Conservation (phyloP, 139 green algal genomes). For the Coccomyxa sp. region DNA sequence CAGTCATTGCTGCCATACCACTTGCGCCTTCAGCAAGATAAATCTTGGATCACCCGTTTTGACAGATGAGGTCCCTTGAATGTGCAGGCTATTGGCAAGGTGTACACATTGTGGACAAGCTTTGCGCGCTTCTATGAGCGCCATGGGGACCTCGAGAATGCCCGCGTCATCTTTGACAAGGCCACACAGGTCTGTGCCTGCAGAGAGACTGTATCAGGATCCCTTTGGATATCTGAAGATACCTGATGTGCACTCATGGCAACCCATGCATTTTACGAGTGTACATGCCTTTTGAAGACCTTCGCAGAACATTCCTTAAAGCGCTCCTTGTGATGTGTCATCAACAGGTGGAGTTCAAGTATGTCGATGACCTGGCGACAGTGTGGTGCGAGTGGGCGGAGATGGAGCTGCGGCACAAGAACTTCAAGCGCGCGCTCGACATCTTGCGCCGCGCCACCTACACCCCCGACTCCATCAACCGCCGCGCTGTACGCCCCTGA, state of each 20-base stretch:
- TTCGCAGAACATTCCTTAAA: no score
- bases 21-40: neutral
- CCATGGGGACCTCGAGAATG: conserved; percentile 87
- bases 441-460: conserved; percentile 69
- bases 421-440: conserved; percentile 79
- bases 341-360: conserved; percentile 61
- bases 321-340: no score
- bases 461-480: conserved; percentile 22
- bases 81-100: conserved; percentile 68
- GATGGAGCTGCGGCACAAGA: conserved; percentile 94
- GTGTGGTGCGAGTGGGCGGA: conserved; percentile 95
- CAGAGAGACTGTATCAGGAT: no score
- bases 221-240: no score
- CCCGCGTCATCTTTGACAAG: conserved; percentile 90
- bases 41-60: no score
- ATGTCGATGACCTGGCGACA: conserved; percentile 90
- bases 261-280: no score
- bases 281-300: no score
- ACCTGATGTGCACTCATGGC: no score
- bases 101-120: conserved; percentile 79
- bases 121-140: conserved; percentile 98
- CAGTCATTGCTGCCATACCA: neutral
- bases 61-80: neutral
- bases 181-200: conserved; percentile 53
- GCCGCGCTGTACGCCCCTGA: conserved; percentile 13